Percentiles rank a stretch among this genome's conserved stretches.
Conservation (phyloP, 78 protist genomes). For the Dictyostelium capitatum region DNA sequence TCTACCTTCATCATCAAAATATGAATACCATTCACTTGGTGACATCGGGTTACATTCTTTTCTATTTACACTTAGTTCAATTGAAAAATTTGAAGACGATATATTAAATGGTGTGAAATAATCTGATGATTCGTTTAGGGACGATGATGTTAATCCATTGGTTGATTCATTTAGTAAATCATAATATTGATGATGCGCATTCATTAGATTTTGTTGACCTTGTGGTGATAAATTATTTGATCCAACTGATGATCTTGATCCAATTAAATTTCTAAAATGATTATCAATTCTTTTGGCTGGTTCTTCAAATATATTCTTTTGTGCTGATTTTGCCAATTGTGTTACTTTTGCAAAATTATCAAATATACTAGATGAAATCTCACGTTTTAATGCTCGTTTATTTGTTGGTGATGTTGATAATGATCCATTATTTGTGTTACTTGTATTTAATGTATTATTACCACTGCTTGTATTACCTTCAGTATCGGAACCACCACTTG, state of each 20-base stretch:
- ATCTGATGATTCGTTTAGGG: slow-evolving; percentile 34
- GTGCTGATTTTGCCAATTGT: slow-evolving; percentile 68
- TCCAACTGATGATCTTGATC: slow-evolving; percentile 21
- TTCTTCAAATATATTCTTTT: slow-evolving; percentile 74
- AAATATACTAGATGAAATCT: slow-evolving; percentile 43
- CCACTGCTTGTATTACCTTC: neutral
- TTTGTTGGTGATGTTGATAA: slow-evolving; percentile 33
- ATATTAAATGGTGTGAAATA: slow-evolving; percentile 71
- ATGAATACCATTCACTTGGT: slow-evolving; percentile 72
- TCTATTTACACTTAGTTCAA: slow-evolving; percentile 47
- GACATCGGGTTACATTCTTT: slow-evolving; percentile 72
- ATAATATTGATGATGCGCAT: neutral
- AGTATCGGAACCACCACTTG: slow-evolving; percentile 9
- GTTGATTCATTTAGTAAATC: slow-evolving; percentile 19
- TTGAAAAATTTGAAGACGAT: slow-evolving; percentile 14
- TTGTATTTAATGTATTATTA: neutral
- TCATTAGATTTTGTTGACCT: neutral
- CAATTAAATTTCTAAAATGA: slow-evolving; percentile 70
- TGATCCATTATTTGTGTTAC: neutral
- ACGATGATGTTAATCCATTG: neutral
- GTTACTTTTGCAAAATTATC: slow-evolving; percentile 72
- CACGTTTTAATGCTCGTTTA: slow-evolving; percentile 26
- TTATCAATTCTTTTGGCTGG: slow-evolving; percentile 75
- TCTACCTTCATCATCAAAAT: slow-evolving; percentile 82
- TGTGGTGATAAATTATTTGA: slow-evolving; percentile 44